Conservation (phyloP, 352 stramenopile genomes). For the Lagenidium sp. region DNA sequence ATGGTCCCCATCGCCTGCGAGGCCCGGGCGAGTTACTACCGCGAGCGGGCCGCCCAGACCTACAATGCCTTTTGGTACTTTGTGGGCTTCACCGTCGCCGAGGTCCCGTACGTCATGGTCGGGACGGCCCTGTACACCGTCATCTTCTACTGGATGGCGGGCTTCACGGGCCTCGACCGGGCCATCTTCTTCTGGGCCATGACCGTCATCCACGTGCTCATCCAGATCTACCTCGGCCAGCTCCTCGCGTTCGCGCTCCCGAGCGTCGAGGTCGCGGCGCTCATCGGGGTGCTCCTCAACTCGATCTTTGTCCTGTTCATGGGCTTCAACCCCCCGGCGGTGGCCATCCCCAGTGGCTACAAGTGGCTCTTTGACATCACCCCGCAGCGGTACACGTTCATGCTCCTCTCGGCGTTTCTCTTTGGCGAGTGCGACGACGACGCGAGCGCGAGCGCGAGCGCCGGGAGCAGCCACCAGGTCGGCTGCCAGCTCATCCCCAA, state of each 20-base stretch:
- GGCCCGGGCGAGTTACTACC: conserved; percentile 82
- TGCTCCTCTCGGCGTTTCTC: conserved; percentile 9
- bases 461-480: too few relatives aligned
- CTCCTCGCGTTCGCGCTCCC: conserved; percentile 11
- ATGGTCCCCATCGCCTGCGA: conserved; percentile 55
- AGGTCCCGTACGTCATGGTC: conserved; percentile 26
- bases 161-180: conserved; percentile 13
- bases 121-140: conserved; percentile 11
- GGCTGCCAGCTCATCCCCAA: conserved; percentile 5
- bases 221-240: conserved; percentile 14
- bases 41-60: conserved; percentile 81
- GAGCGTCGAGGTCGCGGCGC: conserved; percentile 13
- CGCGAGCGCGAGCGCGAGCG: neutral
- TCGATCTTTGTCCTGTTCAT: conserved; percentile 32
- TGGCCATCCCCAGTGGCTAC: conserved; percentile 14
- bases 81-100: conserved; percentile 50
- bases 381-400: conserved; percentile 14
- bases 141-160: conserved; percentile 24
- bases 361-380: conserved; percentile 18
- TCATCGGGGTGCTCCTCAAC: conserved; percentile 14
- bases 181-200: conserved; percentile 11
- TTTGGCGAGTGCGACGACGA: conserved; percentile 12
- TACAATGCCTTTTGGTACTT: conserved; percentile 68
- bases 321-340: conserved; percentile 24
- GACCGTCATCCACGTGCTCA: conserved; percentile 5